Evolutionary conservation across 305 asterid genomes (phyloP), one percentile per base, ranked within the genome.

Genomic region (Lippia alba): DNA sequence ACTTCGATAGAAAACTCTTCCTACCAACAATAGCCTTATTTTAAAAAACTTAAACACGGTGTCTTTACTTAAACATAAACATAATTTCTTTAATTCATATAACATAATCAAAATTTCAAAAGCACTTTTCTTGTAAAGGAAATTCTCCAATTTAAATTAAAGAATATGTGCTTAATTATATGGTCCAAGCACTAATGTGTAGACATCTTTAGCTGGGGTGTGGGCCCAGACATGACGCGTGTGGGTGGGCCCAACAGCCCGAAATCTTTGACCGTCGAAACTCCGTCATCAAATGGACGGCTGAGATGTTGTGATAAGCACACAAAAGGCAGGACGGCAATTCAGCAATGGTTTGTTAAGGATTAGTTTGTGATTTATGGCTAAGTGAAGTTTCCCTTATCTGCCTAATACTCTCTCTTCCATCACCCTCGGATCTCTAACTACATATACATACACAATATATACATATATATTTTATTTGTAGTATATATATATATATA

Each of bases 341-440:
- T 71, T 74, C 65, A 74, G 74, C 82, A 12, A 33, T 48, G 24
- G 76, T 76, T 76, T 59, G 57, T 68, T 60, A 56, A 56, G 64
- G 53, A 68, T 58, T 53, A 41, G 73, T 71, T 68, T 53, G 34
- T 56, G 15, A 24, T 24, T 24, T 24, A 24, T 24, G 30, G 30
- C 30, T 24, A 24, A 24, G 11, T 48, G 45, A 54, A 58, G 53
- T 17, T 59, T 8, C 40, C 59, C 8, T 71, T 32, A 6, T 57
- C 16, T 76, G 30, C 80, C 73, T 62, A 49, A 14, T 66, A 70
- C 73, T 6, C 58, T 70, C 66, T 70, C 70, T 6, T 54, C 76
- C 78, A 65, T 65, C 15, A 16, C 53, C 83, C 58, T 78, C 73
- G 81, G 83, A 78, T 78, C 86, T 72, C 60, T 36, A 53, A 19